These are phyloP conservation scores for Helichrysum umbraculigerum DNA, from an alignment of 129 eudicot genomes.

Conservation along the genomic window DNA sequence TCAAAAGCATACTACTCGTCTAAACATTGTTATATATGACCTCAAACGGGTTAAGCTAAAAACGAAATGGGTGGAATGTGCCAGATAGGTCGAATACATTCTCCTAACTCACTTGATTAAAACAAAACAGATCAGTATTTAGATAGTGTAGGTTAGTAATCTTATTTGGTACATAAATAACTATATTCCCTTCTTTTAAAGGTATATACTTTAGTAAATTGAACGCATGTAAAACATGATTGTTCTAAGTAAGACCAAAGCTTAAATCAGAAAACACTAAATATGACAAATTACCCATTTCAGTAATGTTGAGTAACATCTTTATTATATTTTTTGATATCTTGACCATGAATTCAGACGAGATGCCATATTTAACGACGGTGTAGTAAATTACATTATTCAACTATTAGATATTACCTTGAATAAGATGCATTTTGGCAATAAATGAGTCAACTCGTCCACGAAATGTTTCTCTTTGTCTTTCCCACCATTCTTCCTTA, in stretches of 20 bases:
- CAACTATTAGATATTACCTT: constrained; percentile 44
- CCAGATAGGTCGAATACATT: not conserved
- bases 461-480: too few relatives aligned
- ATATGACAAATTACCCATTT: not conserved
- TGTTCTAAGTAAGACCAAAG: constrained; percentile 2
- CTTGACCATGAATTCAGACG: constrained; percentile 10
- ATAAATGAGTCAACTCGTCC: too few relatives aligned
- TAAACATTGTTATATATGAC: not conserved
- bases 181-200: not conserved
- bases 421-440: too few relatives aligned
- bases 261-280: not conserved
- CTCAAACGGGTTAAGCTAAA: not conserved
- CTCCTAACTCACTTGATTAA: not conserved
- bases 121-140: not conserved
- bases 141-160: not conserved
- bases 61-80: not conserved
- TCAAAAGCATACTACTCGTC: not conserved
- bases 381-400: constrained; percentile 18
- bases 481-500: too few relatives aligned
- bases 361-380: constrained; percentile 7
- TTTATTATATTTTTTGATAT: not conserved
- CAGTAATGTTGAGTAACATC: not conserved
- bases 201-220: not conserved
- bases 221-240: not conserved
- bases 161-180: not conserved